Evolutionary conservation across 2,329 filamentous ascomycete species (phyloP), one percentile per base, ranked within the genome.

Genomic region (Talaromyces albobiverticillius): DNA sequence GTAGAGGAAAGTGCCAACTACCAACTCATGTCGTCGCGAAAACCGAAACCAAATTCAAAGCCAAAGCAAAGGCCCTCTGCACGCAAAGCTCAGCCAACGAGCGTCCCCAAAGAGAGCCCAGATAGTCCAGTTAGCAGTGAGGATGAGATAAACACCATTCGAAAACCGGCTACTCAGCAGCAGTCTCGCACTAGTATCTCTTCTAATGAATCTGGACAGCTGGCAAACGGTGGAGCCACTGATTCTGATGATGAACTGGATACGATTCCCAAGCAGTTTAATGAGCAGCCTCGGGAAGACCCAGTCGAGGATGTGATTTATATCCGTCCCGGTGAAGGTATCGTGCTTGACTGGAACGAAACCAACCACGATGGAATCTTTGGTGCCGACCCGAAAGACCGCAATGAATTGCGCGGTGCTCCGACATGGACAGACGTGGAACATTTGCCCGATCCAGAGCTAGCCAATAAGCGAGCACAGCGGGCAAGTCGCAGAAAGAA

Each of bases 261-360:
- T 26, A 54, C 57, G 45, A 53, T 59, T n/a, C 54, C 60, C 45
- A 49, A 7, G 11, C 36, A 50, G 8, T 45, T 58, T 2, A 46
- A 52, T 0, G 65, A 72, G 29, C 29, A 29, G 10, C 22, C 61
- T 63, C 36, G 32, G 60, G 46, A 51, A 54, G 16, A 20, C 16
- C 11, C 40, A 7, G 14, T 22, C 5, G 22, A 42, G 14, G 34
- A 6, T 10, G 16, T 18, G 5, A 18, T 45, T 29, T 75, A 95
- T 38, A 81, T 97, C 60, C 84, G 88, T 32, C 81, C 93, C 23
- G 87, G 89, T 48, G 94, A 99, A 70, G 89, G 84, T 22, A 84
- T 99, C 46, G 78, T 97, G 5, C 82, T 96, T 10, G 92, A 97
- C 62, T 99, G 93, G 92, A 82, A 78, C 41, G 76, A 84, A 7